phyloP scores from a whole-genome alignment of 2,329 filamentous ascomycete species.

The Fusarium sublunatum region DNA sequence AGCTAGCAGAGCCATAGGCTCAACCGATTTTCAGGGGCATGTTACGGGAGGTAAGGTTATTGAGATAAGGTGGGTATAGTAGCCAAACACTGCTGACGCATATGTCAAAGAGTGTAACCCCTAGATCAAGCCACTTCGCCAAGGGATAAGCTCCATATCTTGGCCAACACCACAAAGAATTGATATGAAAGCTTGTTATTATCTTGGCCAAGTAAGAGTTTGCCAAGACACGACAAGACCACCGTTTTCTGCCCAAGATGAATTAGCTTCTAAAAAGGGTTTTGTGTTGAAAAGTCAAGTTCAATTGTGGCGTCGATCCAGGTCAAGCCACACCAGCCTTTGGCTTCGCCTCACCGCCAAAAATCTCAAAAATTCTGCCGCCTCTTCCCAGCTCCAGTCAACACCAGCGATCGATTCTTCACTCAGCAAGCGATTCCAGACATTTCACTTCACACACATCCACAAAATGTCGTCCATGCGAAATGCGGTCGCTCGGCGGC shows the following conservation, averaged over 20 bases:
- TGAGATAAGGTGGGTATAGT: no score
- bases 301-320: slow-evolving; percentile 22
- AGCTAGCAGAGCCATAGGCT: neutral
- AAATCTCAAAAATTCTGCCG: slow-evolving; percentile 54
- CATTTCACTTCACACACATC: slow-evolving; percentile 1
- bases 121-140: slow-evolving; percentile 14
- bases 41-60: slow-evolving; percentile 4
- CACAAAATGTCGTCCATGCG: slow-evolving; percentile 67
- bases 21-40: slow-evolving; percentile 25
- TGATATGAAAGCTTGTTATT: slow-evolving; percentile 12
- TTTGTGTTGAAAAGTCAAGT: slow-evolving; percentile 5
- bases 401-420: slow-evolving; percentile 21
- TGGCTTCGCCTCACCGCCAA: slow-evolving; percentile 50
- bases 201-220: neutral
- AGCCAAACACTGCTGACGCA: no score
- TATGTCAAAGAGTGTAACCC: slow-evolving; percentile 23
- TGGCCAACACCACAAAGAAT: neutral
- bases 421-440: slow-evolving; percentile 1
- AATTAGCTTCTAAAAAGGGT: slow-evolving; percentile 23
- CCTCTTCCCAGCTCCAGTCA: slow-evolving; percentile 11
- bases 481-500: slow-evolving; percentile 79
- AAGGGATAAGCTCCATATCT: neutral
- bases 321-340: slow-evolving; percentile 26
- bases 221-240: slow-evolving; percentile 1
- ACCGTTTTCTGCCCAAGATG: slow-evolving; percentile 1